Evolutionary conservation across 2,329 filamentous ascomycete species (phyloP), one percentile per base, ranked within the genome.

Genomic region (Pseudopithomyces maydicus): DNA sequence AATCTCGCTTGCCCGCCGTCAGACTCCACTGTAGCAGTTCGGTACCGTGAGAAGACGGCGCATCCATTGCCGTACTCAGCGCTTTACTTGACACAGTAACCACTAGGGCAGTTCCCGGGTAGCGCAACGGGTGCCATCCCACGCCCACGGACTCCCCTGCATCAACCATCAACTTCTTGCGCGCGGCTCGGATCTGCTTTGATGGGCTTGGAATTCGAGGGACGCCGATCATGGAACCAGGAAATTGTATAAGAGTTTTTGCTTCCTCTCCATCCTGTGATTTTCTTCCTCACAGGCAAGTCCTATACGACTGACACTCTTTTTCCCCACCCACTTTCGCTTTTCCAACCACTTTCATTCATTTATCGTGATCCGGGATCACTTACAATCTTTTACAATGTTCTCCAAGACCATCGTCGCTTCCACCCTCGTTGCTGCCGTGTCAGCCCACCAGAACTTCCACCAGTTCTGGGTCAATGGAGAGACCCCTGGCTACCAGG

Each of bases 401-500:
- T 65, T 72, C 61, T 67, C 66, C 64, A 68, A 72, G 49, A 56
- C 67, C 48, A 29, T 72, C 59, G 53, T 72, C 32, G 56, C 63
- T 47, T 65, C 61, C 44, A 57, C 63, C 23, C 65, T 74, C 45
- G 43, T 71, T 58, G 56, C 67, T 47, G 64, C 65, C 47, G 69
- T 62, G 52, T 68, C 71, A 45, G 71, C 71, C 47, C 71, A 73
- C 52, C 70, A 73, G 55, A 73, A 71, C 64, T 56, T 68, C 52
- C 66, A 72, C 54, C 66, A 72, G 51, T 53, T 73, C 46, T 72
- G 66, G 67, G 53, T 72, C 63, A 73, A 73, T 56, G 64, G 64
- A 54, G 65, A 58, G 15, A 62, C 70, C 6, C 68, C 71, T 2
- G 69, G 70, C 7, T 65, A 68, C 57, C 67, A 75, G 47, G 58